Conservation (phyloP, 495 filamentous ascomycete species). For the Niebla homalea region DNA sequence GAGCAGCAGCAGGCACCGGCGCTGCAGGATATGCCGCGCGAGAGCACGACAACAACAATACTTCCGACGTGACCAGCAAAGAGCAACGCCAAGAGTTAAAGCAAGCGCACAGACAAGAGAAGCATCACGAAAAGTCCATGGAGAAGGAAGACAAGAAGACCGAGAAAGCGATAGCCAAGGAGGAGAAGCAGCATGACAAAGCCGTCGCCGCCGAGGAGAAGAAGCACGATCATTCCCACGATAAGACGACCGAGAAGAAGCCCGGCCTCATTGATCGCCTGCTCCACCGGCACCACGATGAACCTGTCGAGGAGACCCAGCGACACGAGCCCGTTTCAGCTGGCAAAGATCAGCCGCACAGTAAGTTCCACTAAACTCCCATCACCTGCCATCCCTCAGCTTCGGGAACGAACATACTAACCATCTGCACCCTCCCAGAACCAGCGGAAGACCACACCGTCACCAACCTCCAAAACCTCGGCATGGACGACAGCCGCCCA, state of each 20-base stretch:
- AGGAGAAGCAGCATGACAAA: slow-evolving; percentile 10
- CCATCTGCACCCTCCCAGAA: too few species aligned
- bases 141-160: slow-evolving; percentile 14
- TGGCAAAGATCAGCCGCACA: background rate
- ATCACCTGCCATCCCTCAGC: background rate
- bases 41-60: slow-evolving; percentile 6
- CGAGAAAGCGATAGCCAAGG: slow-evolving; percentile 11
- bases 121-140: slow-evolving; percentile 16
- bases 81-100: slow-evolving; percentile 10
- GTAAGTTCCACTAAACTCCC: too few species aligned
- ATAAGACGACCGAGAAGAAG: slow-evolving; percentile 5
- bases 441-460: too few species aligned
- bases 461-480: too few species aligned
- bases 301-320: slow-evolving; percentile 2
- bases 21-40: slow-evolving; percentile 10
- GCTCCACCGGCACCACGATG: background rate
- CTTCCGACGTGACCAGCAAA: background rate
- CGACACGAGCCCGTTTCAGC: slow-evolving; percentile 4
- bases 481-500: too few species aligned
- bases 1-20: slow-evolving; percentile 16
- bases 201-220: slow-evolving; percentile 10
- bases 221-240: slow-evolving; percentile 12
- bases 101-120: slow-evolving; percentile 12
- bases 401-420: too few species aligned
- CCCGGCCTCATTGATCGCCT: slow-evolving; percentile 1